A percentile compares a stretch with the other conserved stretches of the same genome.
Conservation (phyloP, 1,284 basidiomycete genomes). For the Ceraceosorus bombacis region DNA sequence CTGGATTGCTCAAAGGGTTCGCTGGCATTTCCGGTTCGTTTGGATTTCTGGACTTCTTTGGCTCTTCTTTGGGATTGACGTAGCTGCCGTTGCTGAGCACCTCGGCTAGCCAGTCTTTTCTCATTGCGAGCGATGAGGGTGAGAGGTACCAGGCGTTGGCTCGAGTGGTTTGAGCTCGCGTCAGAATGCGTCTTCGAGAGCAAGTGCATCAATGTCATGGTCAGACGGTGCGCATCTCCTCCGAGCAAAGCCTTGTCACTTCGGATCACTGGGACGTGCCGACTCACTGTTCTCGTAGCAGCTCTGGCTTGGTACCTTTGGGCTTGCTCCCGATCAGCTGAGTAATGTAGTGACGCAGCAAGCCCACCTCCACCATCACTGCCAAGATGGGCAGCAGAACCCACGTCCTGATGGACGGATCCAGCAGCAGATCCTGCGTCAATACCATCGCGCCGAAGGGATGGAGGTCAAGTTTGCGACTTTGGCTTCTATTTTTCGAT, state of each 20-base stretch:
- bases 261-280: neutral
- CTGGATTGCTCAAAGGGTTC: constrained; percentile 70
- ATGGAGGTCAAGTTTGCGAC: too few species aligned
- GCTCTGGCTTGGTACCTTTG: constrained; percentile 68
- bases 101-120: constrained; percentile 30
- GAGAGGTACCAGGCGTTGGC: constrained; percentile 35
- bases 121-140: constrained; percentile 28
- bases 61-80: constrained; percentile 25
- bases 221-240: neutral
- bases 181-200: constrained; percentile 31
- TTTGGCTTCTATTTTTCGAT: too few species aligned
- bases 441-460: too few species aligned
- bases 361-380: constrained; percentile 94
- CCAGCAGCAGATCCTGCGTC: constrained; percentile 20
- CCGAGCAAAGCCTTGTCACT: constrained; percentile 1
- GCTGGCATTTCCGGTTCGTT: constrained; percentile 15
- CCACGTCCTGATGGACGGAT: constrained; percentile 52
- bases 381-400: constrained; percentile 91
- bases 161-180: constrained; percentile 28
- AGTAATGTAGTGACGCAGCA: constrained; percentile 88
- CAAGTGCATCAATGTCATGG: neutral
- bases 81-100: constrained; percentile 37
- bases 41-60: constrained; percentile 3
- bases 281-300: constrained; percentile 86
- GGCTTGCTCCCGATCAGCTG: constrained; percentile 74